Percentiles rank a stretch among this genome's conserved stretches.
Conservation (phyloP, 2,329 filamentous ascomycete species). For the Allantophomopsis lycopodina region DNA sequence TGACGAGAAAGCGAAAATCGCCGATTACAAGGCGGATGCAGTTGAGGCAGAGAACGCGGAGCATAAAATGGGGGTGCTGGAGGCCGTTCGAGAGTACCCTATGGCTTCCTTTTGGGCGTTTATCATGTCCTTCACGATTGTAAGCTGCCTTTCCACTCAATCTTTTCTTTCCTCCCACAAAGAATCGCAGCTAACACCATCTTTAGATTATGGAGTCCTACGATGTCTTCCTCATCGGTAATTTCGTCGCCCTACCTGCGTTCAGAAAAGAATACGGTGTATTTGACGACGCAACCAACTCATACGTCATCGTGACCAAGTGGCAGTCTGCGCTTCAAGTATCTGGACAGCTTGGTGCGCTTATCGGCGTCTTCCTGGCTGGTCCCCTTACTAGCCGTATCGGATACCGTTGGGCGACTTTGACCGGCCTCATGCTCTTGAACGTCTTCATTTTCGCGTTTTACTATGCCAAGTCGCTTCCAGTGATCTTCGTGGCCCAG, state of each 20-base stretch:
- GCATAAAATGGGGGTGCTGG: conserved; percentile 31
- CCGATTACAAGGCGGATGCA: conserved; percentile 14
- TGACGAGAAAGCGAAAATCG: conserved; percentile 9
- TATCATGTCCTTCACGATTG: conserved; percentile 40
- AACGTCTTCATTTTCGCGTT: conserved; percentile 17
- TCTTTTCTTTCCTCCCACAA: background rate
- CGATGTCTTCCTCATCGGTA: conserved; percentile 36
- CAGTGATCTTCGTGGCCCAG: conserved; percentile 35
- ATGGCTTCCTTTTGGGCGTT: conserved; percentile 40
- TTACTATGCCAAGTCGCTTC: conserved; percentile 28
- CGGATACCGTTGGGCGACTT: conserved; percentile 43
- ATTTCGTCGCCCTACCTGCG: conserved; percentile 14
- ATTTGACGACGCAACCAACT: conserved; percentile 7
- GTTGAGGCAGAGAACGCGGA: conserved; percentile 30
- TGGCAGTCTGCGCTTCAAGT: conserved; percentile 44
- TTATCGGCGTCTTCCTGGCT: conserved; percentile 41
- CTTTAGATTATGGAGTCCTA: conserved; percentile 46
- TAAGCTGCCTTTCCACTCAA: conserved; percentile 18
- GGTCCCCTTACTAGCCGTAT: conserved; percentile 40
- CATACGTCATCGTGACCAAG: conserved; percentile 28
- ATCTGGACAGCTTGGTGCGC: conserved; percentile 39
- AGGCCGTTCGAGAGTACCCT: conserved; percentile 36
- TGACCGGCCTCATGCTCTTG: conserved; percentile 31
- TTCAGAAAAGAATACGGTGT: conserved; percentile 34
- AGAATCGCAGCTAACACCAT: conserved; percentile 1